Evolutionary conservation across 345 rosid species (phyloP).

Genomic region (Rhizophora mangle): DNA sequence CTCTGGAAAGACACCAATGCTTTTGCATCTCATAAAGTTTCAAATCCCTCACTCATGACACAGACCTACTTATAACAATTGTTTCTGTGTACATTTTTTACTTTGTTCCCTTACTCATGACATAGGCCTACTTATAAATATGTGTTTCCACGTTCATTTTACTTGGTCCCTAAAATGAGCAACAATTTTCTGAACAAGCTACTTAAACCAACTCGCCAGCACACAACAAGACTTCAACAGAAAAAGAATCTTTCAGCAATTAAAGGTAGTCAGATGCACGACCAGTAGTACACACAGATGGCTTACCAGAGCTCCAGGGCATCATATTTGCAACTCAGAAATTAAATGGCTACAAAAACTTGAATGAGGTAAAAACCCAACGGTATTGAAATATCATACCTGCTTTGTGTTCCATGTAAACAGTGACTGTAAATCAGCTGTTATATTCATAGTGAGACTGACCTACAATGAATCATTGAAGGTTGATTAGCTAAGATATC

Average conservation of each 20-base stretch:
- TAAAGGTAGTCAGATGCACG: not conserved
- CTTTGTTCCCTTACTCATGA: too few relatives aligned
- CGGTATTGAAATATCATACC: constrained; percentile 36
- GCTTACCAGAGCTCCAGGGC: not conserved
- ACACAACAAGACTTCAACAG: not conserved
- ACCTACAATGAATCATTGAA: constrained; percentile 45
- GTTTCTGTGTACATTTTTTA: too few relatives aligned
- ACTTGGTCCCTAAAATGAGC: too few relatives aligned
- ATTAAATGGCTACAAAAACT: not conserved
- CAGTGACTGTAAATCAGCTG: constrained; percentile 78
- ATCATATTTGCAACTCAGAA: not conserved
- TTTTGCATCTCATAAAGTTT: too few relatives aligned
- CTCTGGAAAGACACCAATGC: not conserved
- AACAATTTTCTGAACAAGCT: too few relatives aligned
- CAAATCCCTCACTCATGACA: too few relatives aligned
- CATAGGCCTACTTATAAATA: too few relatives aligned
- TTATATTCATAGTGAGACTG: constrained; percentile 77
- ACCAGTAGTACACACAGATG: not conserved
- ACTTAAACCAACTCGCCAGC: not conserved
- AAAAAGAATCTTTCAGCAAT: not conserved
- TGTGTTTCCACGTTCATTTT: too few relatives aligned
- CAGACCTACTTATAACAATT: too few relatives aligned
- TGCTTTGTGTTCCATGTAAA: constrained; percentile 99
- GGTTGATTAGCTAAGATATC: constrained; percentile 3
- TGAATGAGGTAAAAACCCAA: not conserved